Percentiles rank a stretch among this genome's conserved stretches.
Conservation (phyloP, 2,329 filamentous ascomycete species). For the Phialophora verrucosa region DNA sequence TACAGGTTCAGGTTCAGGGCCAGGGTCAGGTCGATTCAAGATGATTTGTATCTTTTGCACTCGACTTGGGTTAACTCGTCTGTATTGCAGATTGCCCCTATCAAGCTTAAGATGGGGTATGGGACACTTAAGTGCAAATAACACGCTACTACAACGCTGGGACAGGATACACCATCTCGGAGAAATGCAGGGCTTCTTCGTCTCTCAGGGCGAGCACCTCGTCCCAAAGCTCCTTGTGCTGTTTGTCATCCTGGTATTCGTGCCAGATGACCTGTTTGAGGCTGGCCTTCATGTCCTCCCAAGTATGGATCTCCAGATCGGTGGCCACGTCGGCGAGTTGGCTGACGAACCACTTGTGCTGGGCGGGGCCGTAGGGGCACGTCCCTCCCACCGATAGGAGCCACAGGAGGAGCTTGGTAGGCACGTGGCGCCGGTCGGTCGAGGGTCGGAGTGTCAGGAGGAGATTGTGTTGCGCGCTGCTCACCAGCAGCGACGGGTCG, state of each 20-base stretch:
- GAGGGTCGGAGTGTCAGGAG: conserved; percentile 11
- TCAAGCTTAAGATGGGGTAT: background rate
- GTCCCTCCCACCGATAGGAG: conserved; percentile 44
- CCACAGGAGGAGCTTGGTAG: conserved; percentile 67
- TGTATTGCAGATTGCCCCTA: background rate
- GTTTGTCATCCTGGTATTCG: conserved; percentile 22
- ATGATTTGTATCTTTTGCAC: no score
- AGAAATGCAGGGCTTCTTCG: conserved; percentile 1
- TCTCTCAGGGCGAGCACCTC: conserved; percentile 11
- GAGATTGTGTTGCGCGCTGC: conserved; percentile 19
- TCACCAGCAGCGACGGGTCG: conserved; percentile 20
- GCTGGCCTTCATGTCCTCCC: conserved; percentile 16
- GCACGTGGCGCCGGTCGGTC: conserved; percentile 62
- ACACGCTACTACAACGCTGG: background rate
- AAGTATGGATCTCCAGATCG: conserved; percentile 13
- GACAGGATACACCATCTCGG: conserved; percentile 13
- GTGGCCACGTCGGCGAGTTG: conserved; percentile 15
- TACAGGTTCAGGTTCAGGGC: no score
- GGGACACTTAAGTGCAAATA: background rate
- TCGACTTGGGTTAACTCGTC: no score
- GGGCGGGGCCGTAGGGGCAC: conserved; percentile 15
- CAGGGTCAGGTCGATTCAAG: no score
- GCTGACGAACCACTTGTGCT: conserved; percentile 19
- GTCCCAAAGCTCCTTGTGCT: conserved; percentile 15
- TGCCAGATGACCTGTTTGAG: conserved; percentile 22